Percentiles rank a stretch among this genome's conserved stretches.
These are phyloP conservation scores for Cladosporium sp. DNA, from an alignment of 2,329 filamentous ascomycete genomes.

Conservation along the genomic window DNA sequence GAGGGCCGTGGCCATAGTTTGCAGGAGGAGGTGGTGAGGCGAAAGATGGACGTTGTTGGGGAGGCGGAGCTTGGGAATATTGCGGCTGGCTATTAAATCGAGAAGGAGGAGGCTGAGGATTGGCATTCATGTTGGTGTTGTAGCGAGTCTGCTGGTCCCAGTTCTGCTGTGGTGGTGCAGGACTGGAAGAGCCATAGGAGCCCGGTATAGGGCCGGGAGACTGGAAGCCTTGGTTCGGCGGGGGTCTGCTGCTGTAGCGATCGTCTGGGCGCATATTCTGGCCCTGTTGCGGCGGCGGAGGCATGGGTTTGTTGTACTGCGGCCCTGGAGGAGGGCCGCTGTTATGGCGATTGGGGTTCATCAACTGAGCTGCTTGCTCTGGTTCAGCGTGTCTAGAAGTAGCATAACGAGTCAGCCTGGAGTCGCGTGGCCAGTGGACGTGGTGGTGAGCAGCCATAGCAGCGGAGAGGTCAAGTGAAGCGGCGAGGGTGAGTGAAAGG, in stretches of 20 bases:
- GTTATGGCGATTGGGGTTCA: conserved; percentile 26
- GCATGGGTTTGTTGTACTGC: conserved; percentile 40
- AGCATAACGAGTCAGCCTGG: conserved; percentile 20
- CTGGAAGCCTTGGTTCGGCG: conserved; percentile 27
- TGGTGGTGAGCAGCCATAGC: conserved; percentile 10
- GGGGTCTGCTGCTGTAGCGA: conserved; percentile 23
- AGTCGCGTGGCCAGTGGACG: conserved; percentile 5
- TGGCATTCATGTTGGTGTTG: conserved; percentile 28
- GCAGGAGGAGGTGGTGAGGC: conserved; percentile 48
- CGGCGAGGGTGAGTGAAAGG: conserved; percentile 5
- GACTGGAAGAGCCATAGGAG: conserved; percentile 34
- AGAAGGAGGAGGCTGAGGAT: conserved; percentile 21
- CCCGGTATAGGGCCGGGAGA: conserved; percentile 32
- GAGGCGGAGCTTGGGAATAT: conserved; percentile 20
- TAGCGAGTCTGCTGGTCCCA: conserved; percentile 13
- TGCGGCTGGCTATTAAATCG: conserved; percentile 39
- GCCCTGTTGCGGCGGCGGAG: conserved; percentile 32
- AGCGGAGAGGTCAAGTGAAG: background rate
- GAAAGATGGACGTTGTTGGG: conserved; percentile 22
- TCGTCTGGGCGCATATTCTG: conserved; percentile 36
- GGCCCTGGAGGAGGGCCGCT: conserved; percentile 19
- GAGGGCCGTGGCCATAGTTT: conserved; percentile 49
- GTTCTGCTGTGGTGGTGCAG: conserved; percentile 21
- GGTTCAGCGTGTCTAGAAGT: conserved; percentile 66
- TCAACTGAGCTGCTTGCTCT: conserved; percentile 50